Evolutionary conservation across 106 monocot genomes (phyloP), one percentile per base, ranked within the genome.

Genomic region (Amphibolis antarctica): DNA sequence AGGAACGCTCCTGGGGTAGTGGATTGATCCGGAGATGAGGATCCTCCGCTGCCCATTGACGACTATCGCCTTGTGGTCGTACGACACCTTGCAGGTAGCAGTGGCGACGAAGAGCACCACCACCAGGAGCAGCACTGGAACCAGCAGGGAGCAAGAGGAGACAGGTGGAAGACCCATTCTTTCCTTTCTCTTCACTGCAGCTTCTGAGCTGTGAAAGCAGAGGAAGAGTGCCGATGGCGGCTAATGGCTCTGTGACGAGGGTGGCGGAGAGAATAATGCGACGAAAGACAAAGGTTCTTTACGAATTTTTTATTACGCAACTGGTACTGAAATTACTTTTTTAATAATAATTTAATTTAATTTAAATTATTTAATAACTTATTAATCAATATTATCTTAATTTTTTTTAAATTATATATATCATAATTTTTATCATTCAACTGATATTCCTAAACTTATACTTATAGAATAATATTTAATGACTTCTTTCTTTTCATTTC

Each of bases 41-140:
- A 73, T 73, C 36, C 73, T 73, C 46, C 73, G 55, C 19, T 53
- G 73, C 46, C 65, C 73, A 66, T 73, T 73, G 65, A 73, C 43
- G 59, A 73, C 22, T 26, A 73, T 49, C 28, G 73, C 64, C 64
- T 31, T 73, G 28, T 42, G 44, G 55, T 73, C 73, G 65, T 73
- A 73, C 28, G 73, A 66, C n/a, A 73, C 73, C 1, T 43, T 53
- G 67, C 21, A 57, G 15, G 28, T 57, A 28, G 15, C 57, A 9
- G 3, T 23, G 64, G 1, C 48, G 64, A 44, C 23, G 15, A 22
- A 53, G 23, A 28, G 30, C 58, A 59, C 19, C 4, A 53, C 9
- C 53, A 12, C n/a, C 19, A 53, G 19, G 20, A 51, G n/a, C 19
- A 53, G 0, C 12, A 53, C 22, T 21, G 23, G 23, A 9, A 24